Evolutionary conservation across 2,329 filamentous ascomycete genomes (phyloP).

Genomic region (Trichoderma atrobrunneum): DNA sequence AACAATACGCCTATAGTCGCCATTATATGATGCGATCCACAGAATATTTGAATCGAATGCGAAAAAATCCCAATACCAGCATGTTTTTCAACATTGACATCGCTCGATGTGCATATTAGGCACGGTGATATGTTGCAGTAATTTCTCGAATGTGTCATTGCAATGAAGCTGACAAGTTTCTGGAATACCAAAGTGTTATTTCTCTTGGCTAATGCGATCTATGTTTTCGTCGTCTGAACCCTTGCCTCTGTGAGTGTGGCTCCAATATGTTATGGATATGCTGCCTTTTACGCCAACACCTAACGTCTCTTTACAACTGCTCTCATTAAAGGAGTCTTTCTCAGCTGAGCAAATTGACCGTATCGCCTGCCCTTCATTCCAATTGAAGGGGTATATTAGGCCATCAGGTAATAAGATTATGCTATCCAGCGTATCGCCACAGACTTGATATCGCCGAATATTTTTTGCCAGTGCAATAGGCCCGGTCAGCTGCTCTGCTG

Average conservation of each 20-base stretch:
- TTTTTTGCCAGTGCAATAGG: not conserved
- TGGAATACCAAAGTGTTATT: not conserved
- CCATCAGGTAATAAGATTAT: not conserved
- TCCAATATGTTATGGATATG: constrained; percentile 17
- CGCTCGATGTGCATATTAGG: not conserved
- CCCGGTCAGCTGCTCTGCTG: not conserved
- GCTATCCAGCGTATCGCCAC: not conserved
- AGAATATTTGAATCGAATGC: not conserved
- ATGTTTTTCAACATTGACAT: not conserved
- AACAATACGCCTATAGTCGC: not conserved
- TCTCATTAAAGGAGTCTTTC: not conserved
- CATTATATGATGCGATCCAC: not conserved
- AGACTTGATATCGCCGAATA: not conserved
- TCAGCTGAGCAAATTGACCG: not conserved
- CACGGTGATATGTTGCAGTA: not conserved
- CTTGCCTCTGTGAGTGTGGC: constrained; percentile 14
- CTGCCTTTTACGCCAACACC: not conserved
- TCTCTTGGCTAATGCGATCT: constrained; percentile 31
- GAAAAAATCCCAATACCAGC: not conserved
- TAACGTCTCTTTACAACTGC: not conserved
- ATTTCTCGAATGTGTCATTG: not conserved
- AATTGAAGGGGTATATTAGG: not conserved
- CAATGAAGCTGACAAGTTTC: not conserved
- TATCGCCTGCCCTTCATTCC: not conserved
- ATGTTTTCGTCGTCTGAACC: constrained; percentile 11